Conservation (phyloP, 192 early-diverging fungal species). For the Linnemannia elongata region DNA sequence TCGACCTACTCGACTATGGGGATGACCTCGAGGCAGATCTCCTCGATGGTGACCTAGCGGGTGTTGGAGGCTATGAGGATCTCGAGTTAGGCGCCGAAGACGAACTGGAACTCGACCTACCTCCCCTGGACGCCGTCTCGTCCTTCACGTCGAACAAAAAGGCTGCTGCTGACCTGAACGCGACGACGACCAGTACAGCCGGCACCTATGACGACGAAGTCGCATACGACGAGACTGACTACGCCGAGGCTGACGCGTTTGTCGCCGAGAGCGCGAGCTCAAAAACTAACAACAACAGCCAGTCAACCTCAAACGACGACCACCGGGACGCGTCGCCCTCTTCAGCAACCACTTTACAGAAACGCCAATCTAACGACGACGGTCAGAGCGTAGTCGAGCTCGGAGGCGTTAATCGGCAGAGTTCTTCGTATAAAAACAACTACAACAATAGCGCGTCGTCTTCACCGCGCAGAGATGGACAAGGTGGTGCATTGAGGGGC, state of each 20-base stretch:
- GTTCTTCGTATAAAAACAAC: neutral
- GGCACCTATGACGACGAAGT: neutral
- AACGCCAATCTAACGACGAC: neutral
- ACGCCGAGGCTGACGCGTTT: neutral
- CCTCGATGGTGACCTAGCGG: conserved; percentile 12
- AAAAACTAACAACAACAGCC: neutral
- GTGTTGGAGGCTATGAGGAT: conserved; percentile 29
- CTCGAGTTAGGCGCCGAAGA: conserved; percentile 34
- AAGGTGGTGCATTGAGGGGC: conserved; percentile 17
- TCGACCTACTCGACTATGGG: conserved; percentile 49
- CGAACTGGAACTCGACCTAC: conserved; percentile 16
- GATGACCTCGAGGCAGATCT: conserved; percentile 48
- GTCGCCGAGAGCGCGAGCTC: too few relatives aligned
- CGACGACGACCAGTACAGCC: neutral
- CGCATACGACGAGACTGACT: neutral
- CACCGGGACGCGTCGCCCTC: neutral
- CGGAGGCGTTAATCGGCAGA: neutral
- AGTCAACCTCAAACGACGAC: neutral
- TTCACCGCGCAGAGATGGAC: conserved; percentile 13
- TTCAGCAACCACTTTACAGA: neutral
- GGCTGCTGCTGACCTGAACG: neutral
- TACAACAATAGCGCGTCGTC: neutral
- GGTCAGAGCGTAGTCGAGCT: neutral
- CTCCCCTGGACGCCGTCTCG: neutral
- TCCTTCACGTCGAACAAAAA: neutral